Percentiles rank a stretch among this genome's conserved stretches.
These are phyloP conservation scores for Exophiala phaeomuriformis DNA, from an alignment of 2,329 filamentous ascomycete species.

Conservation along the genomic window DNA sequence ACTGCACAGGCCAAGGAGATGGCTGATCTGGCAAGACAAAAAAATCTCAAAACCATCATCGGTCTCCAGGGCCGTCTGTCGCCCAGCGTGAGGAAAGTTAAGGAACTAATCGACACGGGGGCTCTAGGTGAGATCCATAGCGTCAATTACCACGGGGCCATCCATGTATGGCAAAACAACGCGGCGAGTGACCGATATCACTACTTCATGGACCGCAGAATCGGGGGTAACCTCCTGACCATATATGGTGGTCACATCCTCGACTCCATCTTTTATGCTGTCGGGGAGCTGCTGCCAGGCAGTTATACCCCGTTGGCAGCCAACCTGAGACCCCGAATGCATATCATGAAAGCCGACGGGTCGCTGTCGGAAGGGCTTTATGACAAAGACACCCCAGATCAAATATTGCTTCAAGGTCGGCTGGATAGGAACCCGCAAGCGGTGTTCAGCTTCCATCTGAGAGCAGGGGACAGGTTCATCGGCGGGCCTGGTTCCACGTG, in stretches of 20 bases:
- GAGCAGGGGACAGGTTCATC: constrained; percentile 25
- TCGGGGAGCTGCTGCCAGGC: constrained; percentile 24
- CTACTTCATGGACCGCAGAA: constrained; percentile 45
- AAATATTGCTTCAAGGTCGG: constrained; percentile 27
- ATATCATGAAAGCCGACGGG: constrained; percentile 19
- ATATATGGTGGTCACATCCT: constrained; percentile 34
- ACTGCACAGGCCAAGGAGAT: constrained; percentile 39
- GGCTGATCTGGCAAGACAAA: constrained; percentile 31
- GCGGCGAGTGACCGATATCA: constrained; percentile 31
- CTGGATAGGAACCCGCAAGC: constrained; percentile 18
- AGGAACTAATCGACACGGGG: constrained; percentile 40
- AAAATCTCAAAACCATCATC: constrained; percentile 39
- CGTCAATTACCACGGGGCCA: constrained; percentile 40
- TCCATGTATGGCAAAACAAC: constrained; percentile 31
- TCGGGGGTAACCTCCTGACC: constrained; percentile 40
- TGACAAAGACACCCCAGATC: constrained; percentile 27
- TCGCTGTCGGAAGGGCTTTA: constrained; percentile 22
- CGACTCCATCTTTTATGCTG: constrained; percentile 24
- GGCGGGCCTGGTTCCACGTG: constrained; percentile 25
- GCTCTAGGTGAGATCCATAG: constrained; percentile 49
- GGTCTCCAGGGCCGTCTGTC: constrained; percentile 47
- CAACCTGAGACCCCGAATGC: constrained; percentile 23
- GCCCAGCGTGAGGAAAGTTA: constrained; percentile 41
- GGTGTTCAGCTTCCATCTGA: constrained; percentile 24
- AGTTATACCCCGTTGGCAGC: constrained; percentile 21